Evolutionary conservation across 306 rosid genomes (phyloP).

Genomic region (Prunus persica): Prunus_persica_NCBIv2 NC_034009.1:34630501-34631000

Average conservation of each 20-base stretch:
- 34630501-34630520: background rate
- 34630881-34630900: background rate
- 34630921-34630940: background rate
- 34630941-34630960: background rate
- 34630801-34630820: background rate
- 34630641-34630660: constrained; percentile 15
- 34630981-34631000: background rate
- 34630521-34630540: background rate
- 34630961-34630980: background rate
- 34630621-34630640: constrained; percentile 37
- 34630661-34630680: background rate
- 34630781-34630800: too few species aligned
- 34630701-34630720: background rate
- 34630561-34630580: constrained; percentile 20
- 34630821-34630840: background rate
- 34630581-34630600: background rate
- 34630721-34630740: too few species aligned
- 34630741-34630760: too few species aligned
- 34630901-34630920: background rate
- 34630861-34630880: too few species aligned
- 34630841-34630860: too few species aligned
- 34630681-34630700: background rate
- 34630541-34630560: constrained; percentile 2
- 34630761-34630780: too few species aligned
- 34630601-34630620: constrained; percentile 30